Conservation (phyloP, 1,139 yeast genomes). For the Dujonia santamariae region DNA sequence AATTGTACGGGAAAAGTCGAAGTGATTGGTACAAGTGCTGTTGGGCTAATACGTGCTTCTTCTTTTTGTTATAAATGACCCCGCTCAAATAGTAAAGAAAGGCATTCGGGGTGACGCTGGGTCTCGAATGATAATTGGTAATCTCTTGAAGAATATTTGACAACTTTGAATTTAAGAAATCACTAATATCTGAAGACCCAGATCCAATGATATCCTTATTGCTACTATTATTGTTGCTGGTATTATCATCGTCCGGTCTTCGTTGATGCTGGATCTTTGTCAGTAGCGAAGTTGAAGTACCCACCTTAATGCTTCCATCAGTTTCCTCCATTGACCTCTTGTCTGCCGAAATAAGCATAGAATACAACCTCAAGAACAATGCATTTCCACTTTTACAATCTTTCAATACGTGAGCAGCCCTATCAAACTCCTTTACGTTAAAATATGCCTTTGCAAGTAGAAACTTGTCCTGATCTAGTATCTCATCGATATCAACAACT, state of each 20-base stretch:
- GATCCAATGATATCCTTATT: constrained; percentile 14
- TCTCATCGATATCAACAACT: constrained; percentile 28
- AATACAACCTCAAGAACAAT: constrained; percentile 63
- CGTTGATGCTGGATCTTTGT: background rate
- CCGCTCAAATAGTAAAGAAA: constrained; percentile 72
- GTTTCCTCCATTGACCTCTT: constrained; percentile 69
- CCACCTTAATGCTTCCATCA: constrained; percentile 48
- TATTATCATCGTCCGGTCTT: background rate
- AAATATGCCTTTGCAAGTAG: constrained; percentile 72
- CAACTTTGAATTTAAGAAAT: constrained; percentile 24
- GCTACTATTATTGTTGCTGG: constrained; percentile 12
- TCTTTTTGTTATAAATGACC: constrained; percentile 59
- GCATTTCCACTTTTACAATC: constrained; percentile 55
- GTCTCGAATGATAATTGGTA: constrained; percentile 25
- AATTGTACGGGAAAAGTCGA: constrained; percentile 71
- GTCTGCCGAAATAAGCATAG: constrained; percentile 71
- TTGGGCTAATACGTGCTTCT: constrained; percentile 59
- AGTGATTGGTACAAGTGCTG: constrained; percentile 57
- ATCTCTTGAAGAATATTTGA: constrained; percentile 45
- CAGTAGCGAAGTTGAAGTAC: constrained; percentile 4
- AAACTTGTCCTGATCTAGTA: constrained; percentile 32
- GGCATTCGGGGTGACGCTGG: constrained; percentile 41
- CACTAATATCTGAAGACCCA: constrained; percentile 5
- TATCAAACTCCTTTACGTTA: constrained; percentile 79
- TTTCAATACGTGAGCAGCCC: constrained; percentile 63